Evolutionary conservation across 257 asterid species (phyloP), one percentile per base, ranked within the genome.

Genomic region (Solanum sitiens): DNA sequence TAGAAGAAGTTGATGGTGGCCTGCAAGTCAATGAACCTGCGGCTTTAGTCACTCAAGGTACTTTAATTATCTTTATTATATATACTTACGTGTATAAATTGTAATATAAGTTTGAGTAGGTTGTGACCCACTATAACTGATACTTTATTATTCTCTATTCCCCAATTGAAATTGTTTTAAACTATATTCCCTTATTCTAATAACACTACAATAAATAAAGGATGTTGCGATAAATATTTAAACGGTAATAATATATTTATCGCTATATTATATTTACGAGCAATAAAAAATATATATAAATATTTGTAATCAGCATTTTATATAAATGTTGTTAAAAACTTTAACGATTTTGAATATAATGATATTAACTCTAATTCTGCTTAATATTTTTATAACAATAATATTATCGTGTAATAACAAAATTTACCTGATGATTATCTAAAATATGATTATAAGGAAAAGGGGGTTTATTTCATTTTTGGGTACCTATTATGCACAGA

Each of bases 1-100:
- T 94, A 30, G 96, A 93, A 88, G 95, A 90, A 89, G 53, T 93
- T 40, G 95, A 92, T 39, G 92, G 89, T 45, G 92, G 90, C 61
- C 86, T 75, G 30, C 30, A 61, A 7, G 87, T 83, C 39, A 87
- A 91, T 33, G 92, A 90, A 59, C 80, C 67, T 59, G 0, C 87
- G 11, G 50, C 93, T 35, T 89, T 91, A 33, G 86, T 93, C 23
- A 91, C 93, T 37, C 90, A 76, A 84, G 95, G 96, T 94, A 87
- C 53, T 59, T 59, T 44, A 35, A 40, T n/a, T 37, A 56, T 50
- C 42, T 53, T 53, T 53, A 53, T 45, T 53, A 53, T 53, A 16
- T 23, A 16, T 23, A 40, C 84, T 79, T 32, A 11, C 20, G 13
- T 59, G 67, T 21, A 59, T 59, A 59, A 59, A 59, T 59, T 56